phyloP scores from a whole-genome alignment of 164 flowering plant genomes.

The Piper betle region DNA sequence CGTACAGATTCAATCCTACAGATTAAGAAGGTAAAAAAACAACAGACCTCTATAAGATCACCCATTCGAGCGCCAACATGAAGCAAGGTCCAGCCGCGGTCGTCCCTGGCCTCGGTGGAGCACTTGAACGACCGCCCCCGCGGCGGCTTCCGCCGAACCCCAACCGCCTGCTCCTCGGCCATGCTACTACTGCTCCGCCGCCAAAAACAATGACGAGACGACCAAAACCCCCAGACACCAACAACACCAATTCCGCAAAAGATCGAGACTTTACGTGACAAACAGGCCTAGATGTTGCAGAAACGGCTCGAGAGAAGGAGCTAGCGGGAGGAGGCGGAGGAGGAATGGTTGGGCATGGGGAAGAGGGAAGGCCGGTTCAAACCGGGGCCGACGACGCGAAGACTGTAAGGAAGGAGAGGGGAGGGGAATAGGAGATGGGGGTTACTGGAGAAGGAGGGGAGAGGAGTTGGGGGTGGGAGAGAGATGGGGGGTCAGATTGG shows the following conservation, averaged over 20 bases:
- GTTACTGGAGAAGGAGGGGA: conserved; percentile 9
- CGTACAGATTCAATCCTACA: background rate
- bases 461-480: too few species aligned
- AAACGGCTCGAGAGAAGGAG: background rate
- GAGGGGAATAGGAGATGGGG: conserved; percentile 11
- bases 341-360: conserved; percentile 62
- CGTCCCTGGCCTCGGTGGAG: conserved; percentile 42
- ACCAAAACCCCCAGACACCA: background rate
- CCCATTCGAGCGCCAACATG: conserved; percentile 80
- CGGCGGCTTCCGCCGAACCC: conserved; percentile 24
- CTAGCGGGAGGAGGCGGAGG: conserved; percentile 56
- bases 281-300: conserved; percentile 14
- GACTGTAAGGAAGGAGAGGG: conserved; percentile 26
- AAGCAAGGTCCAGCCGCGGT: conserved; percentile 91
- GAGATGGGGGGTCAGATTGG: too few species aligned
- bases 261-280: background rate
- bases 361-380: conserved; percentile 82
- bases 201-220: background rate
- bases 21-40: too few species aligned
- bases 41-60: conserved; percentile 53
- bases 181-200: background rate
- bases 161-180: conserved; percentile 2
- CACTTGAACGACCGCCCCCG: conserved; percentile 33
- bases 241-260: background rate
- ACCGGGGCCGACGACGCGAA: conserved; percentile 84